A percentile compares a stretch with the other conserved stretches of the same genome.
These are phyloP conservation scores for Eimeria maxima DNA, from an alignment of 169 alveolate genomes.

Conservation along the genomic window DNA sequence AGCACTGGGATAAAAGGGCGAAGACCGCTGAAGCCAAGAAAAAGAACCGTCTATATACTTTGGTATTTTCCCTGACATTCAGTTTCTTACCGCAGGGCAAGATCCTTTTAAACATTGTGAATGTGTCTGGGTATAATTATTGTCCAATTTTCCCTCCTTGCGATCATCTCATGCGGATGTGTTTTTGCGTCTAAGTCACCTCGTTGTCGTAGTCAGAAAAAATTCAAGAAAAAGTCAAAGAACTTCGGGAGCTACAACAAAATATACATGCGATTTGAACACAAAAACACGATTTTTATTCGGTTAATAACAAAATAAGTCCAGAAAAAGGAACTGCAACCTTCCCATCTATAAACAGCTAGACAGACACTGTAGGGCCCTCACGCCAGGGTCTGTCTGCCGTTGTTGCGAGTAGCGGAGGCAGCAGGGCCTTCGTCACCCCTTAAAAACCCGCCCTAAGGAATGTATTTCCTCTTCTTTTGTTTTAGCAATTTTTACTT, in stretches of 20 bases:
- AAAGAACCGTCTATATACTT: neutral
- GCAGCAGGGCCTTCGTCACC: neutral
- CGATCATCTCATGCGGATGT: conserved; percentile 12
- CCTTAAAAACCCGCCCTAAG: too few relatives aligned
- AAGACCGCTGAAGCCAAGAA: neutral
- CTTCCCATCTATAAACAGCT: neutral
- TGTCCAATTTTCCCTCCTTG: neutral
- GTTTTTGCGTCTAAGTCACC: neutral
- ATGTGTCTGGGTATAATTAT: neutral
- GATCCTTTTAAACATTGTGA: neutral
- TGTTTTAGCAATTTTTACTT: too few relatives aligned
- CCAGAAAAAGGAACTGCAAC: neutral
- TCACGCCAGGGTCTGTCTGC: neutral
- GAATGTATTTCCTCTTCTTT: neutral
- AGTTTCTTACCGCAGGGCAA: neutral
- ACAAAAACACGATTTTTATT: neutral
- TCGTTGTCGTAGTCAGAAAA: neutral
- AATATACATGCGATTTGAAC: neutral
- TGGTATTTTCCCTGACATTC: neutral
- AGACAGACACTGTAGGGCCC: too few relatives aligned
- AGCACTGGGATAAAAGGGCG: neutral
- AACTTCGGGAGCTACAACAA: neutral
- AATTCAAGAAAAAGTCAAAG: neutral
- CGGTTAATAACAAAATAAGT: neutral
- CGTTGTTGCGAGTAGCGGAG: neutral